Percentiles rank a stretch among this genome's conserved stretches.
Evolutionary conservation across 352 stramenopile genomes (phyloP).

Genomic region (Plasmopara viticola): DNA sequence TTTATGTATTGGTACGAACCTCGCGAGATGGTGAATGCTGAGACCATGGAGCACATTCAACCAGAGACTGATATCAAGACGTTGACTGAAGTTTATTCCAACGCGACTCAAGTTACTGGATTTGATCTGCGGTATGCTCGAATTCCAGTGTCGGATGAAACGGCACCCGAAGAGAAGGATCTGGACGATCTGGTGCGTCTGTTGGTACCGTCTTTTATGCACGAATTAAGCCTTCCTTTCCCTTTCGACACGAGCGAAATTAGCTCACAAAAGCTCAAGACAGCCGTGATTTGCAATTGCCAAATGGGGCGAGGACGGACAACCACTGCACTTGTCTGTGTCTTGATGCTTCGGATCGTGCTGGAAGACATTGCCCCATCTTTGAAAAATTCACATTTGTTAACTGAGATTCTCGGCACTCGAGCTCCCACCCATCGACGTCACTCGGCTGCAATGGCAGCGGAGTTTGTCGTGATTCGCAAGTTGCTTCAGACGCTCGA

Average conservation of each 20-base stretch:
- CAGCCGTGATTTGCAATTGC: constrained; percentile 85
- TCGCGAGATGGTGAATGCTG: constrained; percentile 66
- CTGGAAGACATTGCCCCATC: constrained; percentile 34
- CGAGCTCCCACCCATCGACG: constrained; percentile 25
- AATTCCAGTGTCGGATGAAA: constrained; percentile 87
- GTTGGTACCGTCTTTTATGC: constrained; percentile 53
- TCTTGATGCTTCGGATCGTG: constrained; percentile 80
- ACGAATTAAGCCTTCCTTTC: constrained; percentile 42
- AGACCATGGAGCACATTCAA: constrained; percentile 78
- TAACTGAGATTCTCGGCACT: constrained; percentile 22
- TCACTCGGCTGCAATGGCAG: constrained; percentile 45
- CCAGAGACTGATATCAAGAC: constrained; percentile 70
- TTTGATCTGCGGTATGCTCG: constrained; percentile 77
- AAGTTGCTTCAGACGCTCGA: constrained; percentile 60
- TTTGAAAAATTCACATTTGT: constrained; percentile 6
- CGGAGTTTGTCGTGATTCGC: constrained; percentile 69
- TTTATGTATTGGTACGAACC: constrained; percentile 86
- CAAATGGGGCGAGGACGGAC: constrained; percentile 87
- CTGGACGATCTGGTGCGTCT: constrained; percentile 84
- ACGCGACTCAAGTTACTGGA: constrained; percentile 34
- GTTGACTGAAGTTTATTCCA: constrained; percentile 60
- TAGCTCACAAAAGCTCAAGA: constrained; percentile 30
- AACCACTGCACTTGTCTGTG: constrained; percentile 84
- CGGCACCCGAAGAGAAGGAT: constrained; percentile 85
- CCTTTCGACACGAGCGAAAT: constrained; percentile 8